A percentile compares a stretch with the other conserved stretches of the same genome.
Conservation (phyloP, 208 protist genomes). For the Trypanosoma theileri region DNA sequence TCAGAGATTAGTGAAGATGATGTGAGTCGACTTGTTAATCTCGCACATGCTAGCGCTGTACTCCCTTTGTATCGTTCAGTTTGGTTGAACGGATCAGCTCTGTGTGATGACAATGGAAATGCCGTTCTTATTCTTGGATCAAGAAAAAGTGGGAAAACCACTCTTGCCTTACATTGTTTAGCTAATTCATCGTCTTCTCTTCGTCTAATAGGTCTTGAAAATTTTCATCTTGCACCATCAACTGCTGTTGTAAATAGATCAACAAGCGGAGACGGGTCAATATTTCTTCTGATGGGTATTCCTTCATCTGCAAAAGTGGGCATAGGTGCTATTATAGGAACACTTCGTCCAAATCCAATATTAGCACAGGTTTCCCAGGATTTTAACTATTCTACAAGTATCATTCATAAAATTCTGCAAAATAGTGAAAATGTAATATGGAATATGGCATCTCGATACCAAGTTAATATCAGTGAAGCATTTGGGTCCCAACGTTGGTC, state of each 20-base stretch:
- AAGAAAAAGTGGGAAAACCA: conserved; percentile 68
- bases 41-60: conserved; percentile 44
- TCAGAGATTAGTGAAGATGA: conserved; percentile 21
- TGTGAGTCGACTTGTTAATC: conserved; percentile 33
- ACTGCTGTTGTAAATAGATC: conserved; percentile 15
- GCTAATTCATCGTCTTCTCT: conserved; percentile 26
- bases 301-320: conserved; percentile 48
- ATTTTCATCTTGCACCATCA: conserved; percentile 46
- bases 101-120: conserved; percentile 42
- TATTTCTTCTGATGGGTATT: conserved; percentile 35
- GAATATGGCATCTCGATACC: conserved; percentile 46
- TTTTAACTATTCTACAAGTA: conserved; percentile 14
- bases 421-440: conserved; percentile 57
- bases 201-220: conserved; percentile 49
- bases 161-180: conserved; percentile 73
- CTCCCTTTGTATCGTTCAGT: conserved; percentile 39
- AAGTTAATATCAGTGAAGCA: conserved; percentile 42
- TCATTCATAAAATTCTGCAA: conserved; percentile 31
- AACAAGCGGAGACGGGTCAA: background rate
- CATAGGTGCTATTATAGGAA: conserved; percentile 62
- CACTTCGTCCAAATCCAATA: conserved; percentile 56
- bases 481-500: conserved; percentile 33
- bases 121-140: conserved; percentile 55
- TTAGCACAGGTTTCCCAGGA: conserved; percentile 27
- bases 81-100: conserved; percentile 64